Conservation (phyloP, 179 eudicot genomes). For the Gypsophila paniculata region DNA sequence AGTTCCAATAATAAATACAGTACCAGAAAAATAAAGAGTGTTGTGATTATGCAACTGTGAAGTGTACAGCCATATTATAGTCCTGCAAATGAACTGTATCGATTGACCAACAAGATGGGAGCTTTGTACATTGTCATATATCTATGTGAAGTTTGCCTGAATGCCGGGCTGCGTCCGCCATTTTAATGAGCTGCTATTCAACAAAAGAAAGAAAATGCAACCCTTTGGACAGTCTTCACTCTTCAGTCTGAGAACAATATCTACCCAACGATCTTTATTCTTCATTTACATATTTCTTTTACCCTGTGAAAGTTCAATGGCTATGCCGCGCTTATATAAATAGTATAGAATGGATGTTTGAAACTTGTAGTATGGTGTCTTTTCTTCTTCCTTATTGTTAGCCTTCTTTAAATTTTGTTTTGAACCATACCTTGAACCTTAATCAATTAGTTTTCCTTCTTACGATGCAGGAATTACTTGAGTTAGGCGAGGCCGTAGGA, state of each 20-base stretch:
- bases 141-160: too few species aligned
- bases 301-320: too few species aligned
- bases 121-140: background rate
- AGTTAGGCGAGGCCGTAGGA: constrained; percentile 86
- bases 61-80: background rate
- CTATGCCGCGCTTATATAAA: background rate
- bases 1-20: background rate
- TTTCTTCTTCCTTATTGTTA: background rate
- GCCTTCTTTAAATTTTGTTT: background rate
- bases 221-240: too few species aligned
- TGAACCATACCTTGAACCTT: background rate
- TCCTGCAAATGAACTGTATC: background rate
- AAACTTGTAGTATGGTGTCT: background rate
- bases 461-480: constrained; percentile 66
- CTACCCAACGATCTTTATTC: background rate
- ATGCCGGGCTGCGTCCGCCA: too few species aligned
- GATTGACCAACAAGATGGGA: background rate
- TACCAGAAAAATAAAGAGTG: background rate
- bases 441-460: background rate
- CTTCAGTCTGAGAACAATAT: background rate
- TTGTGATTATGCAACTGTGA: constrained; percentile 8
- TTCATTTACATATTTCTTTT: too few species aligned
- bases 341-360: background rate
- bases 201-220: too few species aligned
- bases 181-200: too few species aligned